phyloP scores from a whole-genome alignment of 1,284 basidiomycete genomes.

The Phellopilus nigrolimitatus region DNA sequence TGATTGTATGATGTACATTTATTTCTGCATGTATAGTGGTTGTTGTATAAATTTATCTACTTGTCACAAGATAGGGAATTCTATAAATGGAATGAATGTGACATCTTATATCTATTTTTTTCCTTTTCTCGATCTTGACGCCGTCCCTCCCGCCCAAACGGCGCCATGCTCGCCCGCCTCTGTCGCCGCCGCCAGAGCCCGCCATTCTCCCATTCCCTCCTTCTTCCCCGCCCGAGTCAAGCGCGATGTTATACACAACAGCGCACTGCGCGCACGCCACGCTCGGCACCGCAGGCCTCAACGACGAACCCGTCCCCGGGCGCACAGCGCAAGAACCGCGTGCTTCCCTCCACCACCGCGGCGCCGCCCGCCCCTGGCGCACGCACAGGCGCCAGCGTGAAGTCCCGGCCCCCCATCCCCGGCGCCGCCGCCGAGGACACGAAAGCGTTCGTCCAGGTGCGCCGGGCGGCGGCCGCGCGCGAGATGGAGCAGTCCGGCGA shows the following conservation, averaged over 20 bases:
- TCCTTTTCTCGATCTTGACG: background rate
- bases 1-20: no score
- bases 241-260: constrained; percentile 13
- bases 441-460: constrained; percentile 3
- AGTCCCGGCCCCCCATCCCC: background rate
- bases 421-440: background rate
- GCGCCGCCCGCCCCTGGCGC: background rate
- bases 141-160: background rate
- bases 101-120: no score
- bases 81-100: no score
- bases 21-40: no score
- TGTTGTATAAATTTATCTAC: no score
- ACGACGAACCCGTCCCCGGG: constrained; percentile 16
- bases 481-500: constrained; percentile 10
- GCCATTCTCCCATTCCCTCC: background rate
- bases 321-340: constrained; percentile 15
- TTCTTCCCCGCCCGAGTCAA: background rate
- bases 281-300: constrained; percentile 2
- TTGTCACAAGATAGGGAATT: no score
- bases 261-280: constrained; percentile 9
- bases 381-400: background rate
- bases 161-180: background rate
- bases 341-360: constrained; percentile 4
- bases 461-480: background rate
- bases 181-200: background rate